Base-by-base conservation (phyloP, 805 yeast species). In the Wickerhamiella alocasiicola region DNA sequence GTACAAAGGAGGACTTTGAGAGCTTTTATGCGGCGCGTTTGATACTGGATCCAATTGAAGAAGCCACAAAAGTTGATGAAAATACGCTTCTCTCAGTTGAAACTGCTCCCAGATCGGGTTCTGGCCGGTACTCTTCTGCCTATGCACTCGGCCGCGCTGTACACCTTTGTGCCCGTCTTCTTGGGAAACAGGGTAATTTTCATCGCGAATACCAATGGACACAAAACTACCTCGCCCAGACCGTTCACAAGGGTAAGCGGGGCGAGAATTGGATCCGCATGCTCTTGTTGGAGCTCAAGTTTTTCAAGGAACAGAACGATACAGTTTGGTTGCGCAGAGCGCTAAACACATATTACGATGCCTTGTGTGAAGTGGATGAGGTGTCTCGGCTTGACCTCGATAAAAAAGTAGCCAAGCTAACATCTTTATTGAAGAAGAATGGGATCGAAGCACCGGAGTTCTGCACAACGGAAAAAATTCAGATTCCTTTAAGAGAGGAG, bases 341-440 rank as follows among this genome's bases (percentile, higher is more conserved):
- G 2, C 27, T 55, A 7, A 52, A 51, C 32, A 53, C 55, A 2
- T 55, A 51, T 33, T 47, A 45, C 26, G 57, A 55, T 31, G 55
- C 57, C 3, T 11, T 37, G 12, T 47, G 39, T 6, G 51, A 46
- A 21, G 38, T 48, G 11, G 34, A 39, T 9, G 53, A 49, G 2
- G 43, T 54, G 3, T 46, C 43, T 30, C 36, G 41, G 7, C 26
- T 52, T 4, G 60, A 55, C 16, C 39, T 55, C 12, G 43, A 45
- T n/a, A 49, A 53, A 9, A 55, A 55, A 38, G 47, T 48, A 6
- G 27, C 36, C 6, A 48, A 46, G 26, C 49, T 54, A 15, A 9
- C 42, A 3, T n/a, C 44, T 5, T 44, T 44, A 4, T 39, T 53
- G 27, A 34, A 34, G 13, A 46, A 45, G 20, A 37, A 47, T 3